Conservation (phyloP, 2,329 filamentous ascomycete species). For the Chrysoporthe puriensis region DNA sequence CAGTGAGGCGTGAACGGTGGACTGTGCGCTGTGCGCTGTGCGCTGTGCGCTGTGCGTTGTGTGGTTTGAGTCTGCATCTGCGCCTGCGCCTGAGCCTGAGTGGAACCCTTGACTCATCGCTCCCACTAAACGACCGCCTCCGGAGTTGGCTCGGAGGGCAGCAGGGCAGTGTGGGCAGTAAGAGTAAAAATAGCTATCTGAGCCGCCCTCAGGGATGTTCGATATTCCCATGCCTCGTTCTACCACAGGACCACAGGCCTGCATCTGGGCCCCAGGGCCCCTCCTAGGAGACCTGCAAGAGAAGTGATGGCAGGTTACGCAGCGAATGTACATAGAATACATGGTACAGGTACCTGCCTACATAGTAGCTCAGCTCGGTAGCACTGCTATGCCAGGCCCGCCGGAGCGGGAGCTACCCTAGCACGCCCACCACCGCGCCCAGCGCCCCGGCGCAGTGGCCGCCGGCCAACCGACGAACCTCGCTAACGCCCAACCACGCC, state of each 20-base stretch:
- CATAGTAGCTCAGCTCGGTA: neutral
- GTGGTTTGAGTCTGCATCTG: neutral
- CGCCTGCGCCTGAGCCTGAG: too few species aligned
- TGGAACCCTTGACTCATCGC: constrained; percentile 10
- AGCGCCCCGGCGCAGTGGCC: neutral
- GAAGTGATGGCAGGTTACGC: too few species aligned
- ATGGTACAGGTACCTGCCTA: neutral
- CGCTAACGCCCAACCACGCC: neutral
- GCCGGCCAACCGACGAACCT: neutral
- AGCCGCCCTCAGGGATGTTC: neutral
- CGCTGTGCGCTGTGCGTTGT: neutral
- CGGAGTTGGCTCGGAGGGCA: constrained; percentile 8
- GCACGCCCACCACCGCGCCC: neutral
- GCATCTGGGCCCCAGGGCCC: too few species aligned
- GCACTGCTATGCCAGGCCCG: neutral
- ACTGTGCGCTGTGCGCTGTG: neutral
- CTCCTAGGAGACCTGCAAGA: too few species aligned
- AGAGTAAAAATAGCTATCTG: neutral
- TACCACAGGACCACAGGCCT: too few species aligned
- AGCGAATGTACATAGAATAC: too few species aligned
- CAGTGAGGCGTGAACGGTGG: neutral
- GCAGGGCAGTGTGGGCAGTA: too few species aligned
- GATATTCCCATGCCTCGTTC: too few species aligned
- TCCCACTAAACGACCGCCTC: constrained; percentile 1
- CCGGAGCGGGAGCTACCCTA: neutral